Conservation (phyloP, 2,329 filamentous ascomycete genomes). For the Penicillium sp. region DNA sequence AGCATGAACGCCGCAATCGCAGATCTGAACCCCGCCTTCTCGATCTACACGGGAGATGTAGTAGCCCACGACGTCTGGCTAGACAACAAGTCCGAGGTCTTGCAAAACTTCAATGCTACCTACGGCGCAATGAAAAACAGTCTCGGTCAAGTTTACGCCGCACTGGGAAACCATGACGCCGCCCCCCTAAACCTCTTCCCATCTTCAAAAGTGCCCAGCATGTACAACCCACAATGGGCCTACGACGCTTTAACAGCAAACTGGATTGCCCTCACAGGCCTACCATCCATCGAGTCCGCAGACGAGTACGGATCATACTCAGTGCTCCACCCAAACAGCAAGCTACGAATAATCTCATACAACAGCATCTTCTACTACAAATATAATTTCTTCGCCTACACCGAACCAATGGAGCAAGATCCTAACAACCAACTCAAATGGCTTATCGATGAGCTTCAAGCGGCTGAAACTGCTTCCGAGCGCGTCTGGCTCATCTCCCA, state of each 20-base stretch:
- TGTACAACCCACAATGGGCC: constrained; percentile 52
- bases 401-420: constrained; percentile 52
- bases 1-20: constrained; percentile 52
- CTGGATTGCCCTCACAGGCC: constrained; percentile 53
- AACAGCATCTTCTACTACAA: constrained; percentile 63
- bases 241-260: constrained; percentile 51
- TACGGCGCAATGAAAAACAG: constrained; percentile 49
- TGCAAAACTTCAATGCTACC: constrained; percentile 44
- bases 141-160: constrained; percentile 52
- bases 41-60: constrained; percentile 63
- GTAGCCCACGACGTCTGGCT: constrained; percentile 53
- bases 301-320: constrained; percentile 54
- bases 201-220: constrained; percentile 38
- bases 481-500: constrained; percentile 61
- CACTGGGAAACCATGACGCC: constrained; percentile 60
- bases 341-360: constrained; percentile 59
- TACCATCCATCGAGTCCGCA: constrained; percentile 34
- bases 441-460: constrained; percentile 56
- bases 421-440: constrained; percentile 56
- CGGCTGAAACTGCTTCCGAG: constrained; percentile 54
- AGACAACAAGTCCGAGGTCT: constrained; percentile 34
- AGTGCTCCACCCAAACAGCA: constrained; percentile 45
- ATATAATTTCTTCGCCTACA: constrained; percentile 59
- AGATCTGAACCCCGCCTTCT: constrained; percentile 51
- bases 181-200: constrained; percentile 56